Conservation (phyloP, 2,329 filamentous ascomycete species). For the Parasarocladium wereldwijsianum region DNA sequence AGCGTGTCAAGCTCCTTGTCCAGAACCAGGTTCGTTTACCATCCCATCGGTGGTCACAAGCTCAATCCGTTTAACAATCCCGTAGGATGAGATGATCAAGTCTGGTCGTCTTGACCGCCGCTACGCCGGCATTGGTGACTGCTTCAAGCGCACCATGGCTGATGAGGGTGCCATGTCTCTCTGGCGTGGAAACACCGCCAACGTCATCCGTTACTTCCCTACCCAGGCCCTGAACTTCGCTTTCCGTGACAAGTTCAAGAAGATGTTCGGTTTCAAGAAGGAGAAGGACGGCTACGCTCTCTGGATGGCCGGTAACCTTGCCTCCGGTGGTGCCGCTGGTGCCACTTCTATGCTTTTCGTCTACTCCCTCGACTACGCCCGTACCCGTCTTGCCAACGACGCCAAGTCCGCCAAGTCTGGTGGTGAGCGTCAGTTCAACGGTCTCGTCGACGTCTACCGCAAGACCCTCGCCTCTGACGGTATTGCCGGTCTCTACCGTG, state of each 20-base stretch:
- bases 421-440: conserved; percentile 99
- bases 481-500: conserved; percentile 99
- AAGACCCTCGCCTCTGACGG: conserved; percentile 98
- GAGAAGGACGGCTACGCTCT: conserved; percentile 93
- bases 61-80: background rate
- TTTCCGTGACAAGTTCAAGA: conserved; percentile 99
- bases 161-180: conserved; percentile 89
- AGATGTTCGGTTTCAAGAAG: conserved; percentile 99
- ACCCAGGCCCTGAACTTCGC: conserved; percentile 99
- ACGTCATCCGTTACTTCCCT: conserved; percentile 99
- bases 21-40: conserved; percentile 86
- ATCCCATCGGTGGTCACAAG: background rate
- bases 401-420: conserved; percentile 95
- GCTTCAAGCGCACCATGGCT: conserved; percentile 83
- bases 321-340: conserved; percentile 99
- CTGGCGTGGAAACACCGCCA: conserved; percentile 99
- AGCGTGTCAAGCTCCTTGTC: conserved; percentile 99
- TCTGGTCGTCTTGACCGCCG: conserved; percentile 94
- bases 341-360: conserved; percentile 99
- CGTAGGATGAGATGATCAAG: conserved; percentile 99
- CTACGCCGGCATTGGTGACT: conserved; percentile 87
- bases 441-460: conserved; percentile 98
- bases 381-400: conserved; percentile 99
- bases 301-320: conserved; percentile 99
- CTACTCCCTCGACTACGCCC: conserved; percentile 99